These are phyloP conservation scores for Geopyxis carbonaria DNA, from an alignment of 495 filamentous ascomycete genomes.

Conservation along the genomic window DNA sequence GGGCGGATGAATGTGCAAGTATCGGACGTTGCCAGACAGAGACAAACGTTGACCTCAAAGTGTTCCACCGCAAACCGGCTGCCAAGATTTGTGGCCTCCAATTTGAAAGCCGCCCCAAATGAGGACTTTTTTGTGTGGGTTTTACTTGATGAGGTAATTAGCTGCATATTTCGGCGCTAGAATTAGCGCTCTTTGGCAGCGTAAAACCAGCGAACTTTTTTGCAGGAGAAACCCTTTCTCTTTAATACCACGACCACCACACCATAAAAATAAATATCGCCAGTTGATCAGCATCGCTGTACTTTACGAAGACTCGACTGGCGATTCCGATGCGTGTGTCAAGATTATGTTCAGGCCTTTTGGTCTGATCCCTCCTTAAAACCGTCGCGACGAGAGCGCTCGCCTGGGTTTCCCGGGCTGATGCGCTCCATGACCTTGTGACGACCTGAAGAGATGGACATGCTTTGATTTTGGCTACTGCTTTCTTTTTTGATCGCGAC, in stretches of 20 bases:
- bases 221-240: no score
- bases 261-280: conserved; percentile 79
- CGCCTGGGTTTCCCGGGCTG: conserved; percentile 24
- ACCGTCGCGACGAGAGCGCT: conserved; percentile 97
- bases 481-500: neutral
- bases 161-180: no score
- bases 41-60: no score
- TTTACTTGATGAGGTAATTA: no score
- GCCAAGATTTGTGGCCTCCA: no score
- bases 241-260: conserved; percentile 40
- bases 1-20: no score
- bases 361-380: conserved; percentile 69
- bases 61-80: no score
- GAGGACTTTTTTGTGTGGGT: no score
- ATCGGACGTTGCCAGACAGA: no score
- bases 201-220: no score
- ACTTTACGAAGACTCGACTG: conserved; percentile 45
- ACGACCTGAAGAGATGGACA: conserved; percentile 93
- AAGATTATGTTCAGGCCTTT: conserved; percentile 43
- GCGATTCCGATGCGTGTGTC: conserved; percentile 79
- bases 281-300: conserved; percentile 35
- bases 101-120: no score
- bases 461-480: conserved; percentile 7
- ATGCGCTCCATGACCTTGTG: conserved; percentile 88
- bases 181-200: no score